Base-by-base conservation (phyloP, 2,329 filamentous ascomycete genomes). In the Ophiostoma australiae region DNA sequence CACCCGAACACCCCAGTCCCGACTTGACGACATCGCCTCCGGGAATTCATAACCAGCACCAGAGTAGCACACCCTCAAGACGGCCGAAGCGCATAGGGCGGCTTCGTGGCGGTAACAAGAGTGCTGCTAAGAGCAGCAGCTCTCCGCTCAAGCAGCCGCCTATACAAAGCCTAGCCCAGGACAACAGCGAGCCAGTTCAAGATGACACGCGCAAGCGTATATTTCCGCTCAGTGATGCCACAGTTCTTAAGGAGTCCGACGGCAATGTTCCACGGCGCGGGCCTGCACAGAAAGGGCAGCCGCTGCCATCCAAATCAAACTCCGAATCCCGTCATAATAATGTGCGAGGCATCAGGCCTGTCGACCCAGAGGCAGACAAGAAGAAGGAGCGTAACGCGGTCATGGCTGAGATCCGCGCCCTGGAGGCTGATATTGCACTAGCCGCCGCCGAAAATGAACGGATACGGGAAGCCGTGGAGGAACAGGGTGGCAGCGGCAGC, bases 371-470 rank as follows among this genome's bases (percentile, higher is more conserved):
- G 33, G 78, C 77, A 0, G 80, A 82, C 31, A 89, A 87, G 76
- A 84, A 83, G 73, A 82, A 81, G 63, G 76, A 84, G 41, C 83
- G 84, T 63, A 84, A 87, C 70, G 80, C 81, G 6, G 80, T 92
- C 1, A 78, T 83, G 3, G 82, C 82, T 4, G 85, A 92, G 75
- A 79, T 91, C 2, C 80, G 82, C 52, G 80, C 81, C 63, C 78
- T 92, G 0, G 84, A 86, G 76, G 81, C 81, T 31, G 90, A 92
- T 73, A 76, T 91, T n/a, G 77, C 81, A 10, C 76, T 87, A 5
- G 83, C 86, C 8, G 83, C 83, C 69, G 81, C 80, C n/a, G 89
- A 89, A 75, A 89, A 89, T 69, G 83, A 86, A 67, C 83, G 85
- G 23, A 78, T 88, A 68, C 80, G 83, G 39, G 23, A 55, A 0